These are phyloP conservation scores for Hamigera avellanea DNA, from an alignment of 495 filamentous ascomycete species.

Conservation along the genomic window DNA sequence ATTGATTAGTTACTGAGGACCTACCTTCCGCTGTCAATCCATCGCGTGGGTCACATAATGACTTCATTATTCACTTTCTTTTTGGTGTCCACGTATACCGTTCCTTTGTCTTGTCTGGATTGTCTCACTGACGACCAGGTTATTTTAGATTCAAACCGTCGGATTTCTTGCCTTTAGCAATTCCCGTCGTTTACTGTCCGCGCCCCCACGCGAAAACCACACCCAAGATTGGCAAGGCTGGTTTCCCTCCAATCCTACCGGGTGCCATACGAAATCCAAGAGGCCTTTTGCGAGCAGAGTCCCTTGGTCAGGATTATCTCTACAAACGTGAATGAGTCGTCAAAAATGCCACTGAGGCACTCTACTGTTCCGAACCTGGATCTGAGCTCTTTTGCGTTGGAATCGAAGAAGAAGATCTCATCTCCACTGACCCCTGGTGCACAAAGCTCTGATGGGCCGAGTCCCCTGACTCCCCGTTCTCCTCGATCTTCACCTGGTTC, in stretches of 20 bases:
- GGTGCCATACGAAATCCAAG: no score
- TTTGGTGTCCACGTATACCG: no score
- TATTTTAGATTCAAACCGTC: constrained; percentile 4
- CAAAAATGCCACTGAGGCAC: constrained; percentile 32
- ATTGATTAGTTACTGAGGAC: no score
- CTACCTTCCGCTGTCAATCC: no score
- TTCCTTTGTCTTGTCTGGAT: not conserved
- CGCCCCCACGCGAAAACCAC: not conserved
- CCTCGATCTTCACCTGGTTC: constrained; percentile 32
- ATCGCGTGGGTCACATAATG: no score
- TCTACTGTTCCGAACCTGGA: constrained; percentile 33
- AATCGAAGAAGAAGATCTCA: constrained; percentile 20
- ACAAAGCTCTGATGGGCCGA: constrained; percentile 29
- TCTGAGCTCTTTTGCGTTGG: constrained; percentile 25
- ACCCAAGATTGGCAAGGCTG: constrained; percentile 16
- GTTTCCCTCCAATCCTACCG: constrained; percentile 11
- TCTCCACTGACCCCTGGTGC: constrained; percentile 25
- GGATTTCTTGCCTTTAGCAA: not conserved
- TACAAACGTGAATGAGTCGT: not conserved
- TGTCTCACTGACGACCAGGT: constrained; percentile 8
- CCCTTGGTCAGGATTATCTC: not conserved
- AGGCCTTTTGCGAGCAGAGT: not conserved
- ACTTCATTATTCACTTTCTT: no score
- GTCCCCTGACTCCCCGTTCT: constrained; percentile 32
- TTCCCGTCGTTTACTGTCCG: not conserved